Conservation (phyloP, 1,284 basidiomycete genomes). For the Moesziomyces globuligerus region DNA sequence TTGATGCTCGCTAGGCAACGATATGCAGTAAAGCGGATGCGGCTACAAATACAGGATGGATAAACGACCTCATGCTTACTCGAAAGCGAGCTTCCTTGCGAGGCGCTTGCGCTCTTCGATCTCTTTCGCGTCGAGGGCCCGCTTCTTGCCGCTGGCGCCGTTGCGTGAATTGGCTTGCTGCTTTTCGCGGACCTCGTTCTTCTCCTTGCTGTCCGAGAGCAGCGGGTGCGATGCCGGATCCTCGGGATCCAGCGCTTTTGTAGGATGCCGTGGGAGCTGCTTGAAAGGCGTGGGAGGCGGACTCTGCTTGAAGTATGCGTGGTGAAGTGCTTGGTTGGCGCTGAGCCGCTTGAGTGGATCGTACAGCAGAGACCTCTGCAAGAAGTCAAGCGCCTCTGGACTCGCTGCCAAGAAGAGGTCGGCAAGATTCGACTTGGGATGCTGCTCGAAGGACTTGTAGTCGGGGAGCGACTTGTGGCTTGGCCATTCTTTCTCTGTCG, state of each 20-base stretch:
- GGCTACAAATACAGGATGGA: conserved; percentile 8
- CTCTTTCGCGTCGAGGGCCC: conserved; percentile 40
- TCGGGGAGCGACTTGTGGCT: conserved; percentile 73
- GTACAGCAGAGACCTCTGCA: conserved; percentile 81
- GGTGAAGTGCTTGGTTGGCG: conserved; percentile 70
- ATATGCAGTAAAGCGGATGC: no score
- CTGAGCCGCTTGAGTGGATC: conserved; percentile 85
- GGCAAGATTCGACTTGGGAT: conserved; percentile 82
- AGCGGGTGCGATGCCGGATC: conserved; percentile 40
- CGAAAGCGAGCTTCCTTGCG: conserved; percentile 57
- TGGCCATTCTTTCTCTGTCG: conserved; percentile 97
- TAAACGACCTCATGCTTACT: neutral
- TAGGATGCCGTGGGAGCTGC: conserved; percentile 57
- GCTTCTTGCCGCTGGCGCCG: conserved; percentile 35
- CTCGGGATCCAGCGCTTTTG: conserved; percentile 35
- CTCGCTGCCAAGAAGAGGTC: conserved; percentile 91
- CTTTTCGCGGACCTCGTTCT: conserved; percentile 44
- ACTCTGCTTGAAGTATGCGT: conserved; percentile 56
- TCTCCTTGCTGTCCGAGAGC: conserved; percentile 50
- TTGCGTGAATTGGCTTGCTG: conserved; percentile 5
- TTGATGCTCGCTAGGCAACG: neutral
- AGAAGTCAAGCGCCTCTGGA: conserved; percentile 84
- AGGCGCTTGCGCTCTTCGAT: conserved; percentile 59
- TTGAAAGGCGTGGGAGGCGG: conserved; percentile 56
- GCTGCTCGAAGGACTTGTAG: conserved; percentile 66